Evolutionary conservation across 306 rosid genomes (phyloP).

Genomic region (Sindora glabra): DNA sequence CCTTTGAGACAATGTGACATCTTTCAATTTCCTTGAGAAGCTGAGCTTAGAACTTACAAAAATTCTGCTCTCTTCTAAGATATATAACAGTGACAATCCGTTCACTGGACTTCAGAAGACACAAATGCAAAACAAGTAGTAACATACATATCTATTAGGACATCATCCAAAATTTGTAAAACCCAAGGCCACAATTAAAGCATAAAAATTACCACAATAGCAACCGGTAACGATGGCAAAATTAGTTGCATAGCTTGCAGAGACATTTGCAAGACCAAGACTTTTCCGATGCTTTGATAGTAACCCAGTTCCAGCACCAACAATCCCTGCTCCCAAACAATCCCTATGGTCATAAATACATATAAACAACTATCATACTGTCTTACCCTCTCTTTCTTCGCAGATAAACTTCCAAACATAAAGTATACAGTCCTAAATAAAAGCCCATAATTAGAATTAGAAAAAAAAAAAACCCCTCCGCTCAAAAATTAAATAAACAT

Average conservation of each 20-base stretch:
- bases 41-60: neutral
- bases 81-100: neutral
- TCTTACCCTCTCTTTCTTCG: constrained; percentile 1
- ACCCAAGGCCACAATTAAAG: neutral
- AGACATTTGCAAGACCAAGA: constrained; percentile 53
- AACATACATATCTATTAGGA: neutral
- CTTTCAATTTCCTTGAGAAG: neutral
- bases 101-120: neutral
- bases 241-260: constrained; percentile 70
- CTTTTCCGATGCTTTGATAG: constrained; percentile 65
- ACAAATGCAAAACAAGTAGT: neutral
- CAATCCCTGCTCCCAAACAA: constrained; percentile 43
- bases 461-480: neutral
- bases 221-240: constrained; percentile 67
- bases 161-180: neutral
- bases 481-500: neutral
- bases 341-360: constrained; percentile 1
- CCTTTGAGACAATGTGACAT: neutral
- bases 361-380: neutral
- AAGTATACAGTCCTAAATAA: neutral
- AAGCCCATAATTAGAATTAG: neutral
- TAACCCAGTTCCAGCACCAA: constrained; percentile 80
- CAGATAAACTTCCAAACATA: neutral
- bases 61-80: neutral
- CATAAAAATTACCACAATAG: constrained; percentile 61